A percentile compares a stretch with the other conserved stretches of the same genome.
These are phyloP conservation scores for Gloeophyllum trabeum DNA, from an alignment of 768 basidiomycete species.

Conservation along the genomic window DNA sequence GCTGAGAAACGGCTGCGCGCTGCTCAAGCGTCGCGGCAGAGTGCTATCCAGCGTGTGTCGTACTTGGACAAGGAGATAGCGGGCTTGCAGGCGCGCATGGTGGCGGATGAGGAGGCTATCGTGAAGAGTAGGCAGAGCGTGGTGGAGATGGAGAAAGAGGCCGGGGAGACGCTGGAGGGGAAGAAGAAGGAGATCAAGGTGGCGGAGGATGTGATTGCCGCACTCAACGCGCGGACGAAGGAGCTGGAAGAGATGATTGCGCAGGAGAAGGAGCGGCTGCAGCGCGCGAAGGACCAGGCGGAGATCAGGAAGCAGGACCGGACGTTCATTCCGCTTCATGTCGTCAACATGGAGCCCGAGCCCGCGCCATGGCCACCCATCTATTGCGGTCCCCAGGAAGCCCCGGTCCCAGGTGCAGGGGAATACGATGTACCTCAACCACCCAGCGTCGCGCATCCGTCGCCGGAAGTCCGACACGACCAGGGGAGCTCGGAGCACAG, in stretches of 20 bases:
- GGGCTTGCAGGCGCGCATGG: slow-evolving; percentile 38
- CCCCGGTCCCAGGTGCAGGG: not conserved
- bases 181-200: slow-evolving; percentile 52
- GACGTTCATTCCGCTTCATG: slow-evolving; percentile 20
- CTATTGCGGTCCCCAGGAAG: not conserved
- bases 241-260: slow-evolving; percentile 66
- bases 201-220: slow-evolving; percentile 55
- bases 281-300: slow-evolving; percentile 44
- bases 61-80: slow-evolving; percentile 52
- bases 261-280: slow-evolving; percentile 49
- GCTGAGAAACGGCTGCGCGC: slow-evolving; percentile 80
- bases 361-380: slow-evolving; percentile 9
- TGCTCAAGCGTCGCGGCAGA: slow-evolving; percentile 55
- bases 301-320: slow-evolving; percentile 36
- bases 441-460: not conserved
- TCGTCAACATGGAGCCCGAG: slow-evolving; percentile 9
- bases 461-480: not conserved
- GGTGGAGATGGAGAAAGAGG: slow-evolving; percentile 36
- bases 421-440: not conserved
- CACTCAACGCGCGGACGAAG: slow-evolving; percentile 52
- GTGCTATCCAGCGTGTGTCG: slow-evolving; percentile 43
- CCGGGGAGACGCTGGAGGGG: slow-evolving; percentile 33
- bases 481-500: no score
- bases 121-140: slow-evolving; percentile 30
- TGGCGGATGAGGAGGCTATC: slow-evolving; percentile 43